These are phyloP conservation scores for Vickermania spadyakhi DNA, from an alignment of 208 protist genomes.

Conservation along the genomic window DNA sequence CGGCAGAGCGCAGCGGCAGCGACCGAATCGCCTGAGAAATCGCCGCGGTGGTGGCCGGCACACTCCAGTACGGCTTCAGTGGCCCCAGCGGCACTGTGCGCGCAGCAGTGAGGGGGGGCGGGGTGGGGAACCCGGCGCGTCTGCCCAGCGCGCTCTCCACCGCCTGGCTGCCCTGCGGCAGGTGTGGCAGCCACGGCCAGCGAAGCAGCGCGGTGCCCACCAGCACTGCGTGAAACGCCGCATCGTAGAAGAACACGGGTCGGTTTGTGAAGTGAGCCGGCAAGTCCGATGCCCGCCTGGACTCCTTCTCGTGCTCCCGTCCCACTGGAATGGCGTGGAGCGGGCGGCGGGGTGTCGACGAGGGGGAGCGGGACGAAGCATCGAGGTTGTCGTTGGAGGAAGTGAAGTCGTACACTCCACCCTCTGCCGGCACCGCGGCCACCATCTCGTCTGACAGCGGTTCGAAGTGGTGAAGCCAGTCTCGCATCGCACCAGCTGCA, in stretches of 20 bases:
- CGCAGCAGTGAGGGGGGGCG: slow-evolving; percentile 19
- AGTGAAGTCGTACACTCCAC: too few species aligned
- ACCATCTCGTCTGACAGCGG: slow-evolving; percentile 1
- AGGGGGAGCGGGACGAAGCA: not conserved
- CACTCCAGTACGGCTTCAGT: not conserved
- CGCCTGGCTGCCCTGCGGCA: too few species aligned
- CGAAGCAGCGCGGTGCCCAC: slow-evolving; percentile 30
- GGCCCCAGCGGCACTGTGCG: slow-evolving; percentile 6
- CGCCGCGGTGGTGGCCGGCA: not conserved
- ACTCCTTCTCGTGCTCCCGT: not conserved
- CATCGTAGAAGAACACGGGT: slow-evolving; percentile 52
- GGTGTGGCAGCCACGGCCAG: slow-evolving; percentile 50
- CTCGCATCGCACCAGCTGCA: too few species aligned
- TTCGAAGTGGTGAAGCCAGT: slow-evolving; percentile 3
- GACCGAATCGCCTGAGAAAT: not conserved
- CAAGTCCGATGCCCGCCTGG: not conserved
- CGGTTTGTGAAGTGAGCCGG: slow-evolving; percentile 50
- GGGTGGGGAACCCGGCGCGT: slow-evolving; percentile 22
- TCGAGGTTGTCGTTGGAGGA: slow-evolving; percentile 2
- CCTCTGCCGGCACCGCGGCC: slow-evolving; percentile 11
- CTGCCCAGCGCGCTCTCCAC: slow-evolving; percentile 28
- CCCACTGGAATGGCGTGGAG: not conserved
- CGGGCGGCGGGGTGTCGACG: not conserved
- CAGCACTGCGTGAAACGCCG: slow-evolving; percentile 38
- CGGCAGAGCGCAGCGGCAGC: not conserved